Evolutionary conservation across 805 yeast species (phyloP).

Genomic region (Lipomyces yamanashiensis): DNA sequence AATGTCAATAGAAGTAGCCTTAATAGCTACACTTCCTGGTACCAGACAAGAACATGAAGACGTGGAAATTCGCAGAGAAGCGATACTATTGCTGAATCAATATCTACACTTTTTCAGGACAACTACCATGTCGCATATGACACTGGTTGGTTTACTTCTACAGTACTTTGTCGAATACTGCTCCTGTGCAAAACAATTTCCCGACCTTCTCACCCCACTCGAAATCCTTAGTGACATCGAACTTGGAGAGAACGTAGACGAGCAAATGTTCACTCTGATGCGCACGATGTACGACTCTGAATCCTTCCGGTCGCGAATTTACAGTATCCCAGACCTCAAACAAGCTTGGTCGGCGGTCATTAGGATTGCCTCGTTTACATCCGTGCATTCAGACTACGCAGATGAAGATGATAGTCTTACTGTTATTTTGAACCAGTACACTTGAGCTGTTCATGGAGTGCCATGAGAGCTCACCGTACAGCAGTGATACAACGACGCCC

Average conservation of each 20-base stretch:
- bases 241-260: constrained; percentile 9
- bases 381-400: not conserved
- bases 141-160: constrained; percentile 1
- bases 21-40: constrained; percentile 10
- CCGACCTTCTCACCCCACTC: constrained; percentile 4
- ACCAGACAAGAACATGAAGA: constrained; percentile 6
- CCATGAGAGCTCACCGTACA: too few relatives aligned
- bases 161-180: constrained; percentile 21
- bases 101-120: constrained; percentile 13
- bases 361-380: not conserved
- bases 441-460: not conserved
- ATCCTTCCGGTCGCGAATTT: not conserved
- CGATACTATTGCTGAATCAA: constrained; percentile 4
- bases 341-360: constrained; percentile 18
- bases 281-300: not conserved
- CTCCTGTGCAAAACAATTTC: not conserved
- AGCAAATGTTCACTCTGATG: constrained; percentile 20
- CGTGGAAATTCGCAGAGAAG: constrained; percentile 10
- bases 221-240: constrained; percentile 11
- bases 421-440: not conserved
- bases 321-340: not conserved
- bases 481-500: too few relatives aligned
- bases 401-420: constrained; percentile 3
- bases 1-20: constrained; percentile 1
- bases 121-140: not conserved